Percentiles rank a stretch among this genome's conserved stretches.
phyloP scores from a whole-genome alignment of 2,329 filamentous ascomycete species.

The Akanthomyces lecanii region DNA sequence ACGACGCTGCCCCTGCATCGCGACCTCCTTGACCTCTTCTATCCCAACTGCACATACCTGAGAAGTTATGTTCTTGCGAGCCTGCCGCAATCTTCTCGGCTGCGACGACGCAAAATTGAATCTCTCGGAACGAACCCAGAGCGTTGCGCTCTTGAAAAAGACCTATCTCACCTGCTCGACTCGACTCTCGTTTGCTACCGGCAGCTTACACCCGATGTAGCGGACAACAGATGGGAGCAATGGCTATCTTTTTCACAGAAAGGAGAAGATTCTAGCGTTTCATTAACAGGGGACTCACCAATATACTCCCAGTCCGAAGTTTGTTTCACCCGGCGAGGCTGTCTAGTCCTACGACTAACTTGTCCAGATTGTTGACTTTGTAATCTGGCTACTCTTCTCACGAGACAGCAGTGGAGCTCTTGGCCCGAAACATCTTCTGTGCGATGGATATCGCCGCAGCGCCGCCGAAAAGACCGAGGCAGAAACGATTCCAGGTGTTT shows the following conservation, averaged over 20 bases:
- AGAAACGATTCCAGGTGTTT: conserved; percentile 60
- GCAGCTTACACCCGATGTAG: conserved; percentile 22
- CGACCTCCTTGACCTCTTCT: conserved; percentile 65
- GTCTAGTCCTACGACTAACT: conserved; percentile 18
- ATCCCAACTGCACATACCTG: conserved; percentile 60
- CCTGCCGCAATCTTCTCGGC: conserved; percentile 63
- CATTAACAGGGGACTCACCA: conserved; percentile 45
- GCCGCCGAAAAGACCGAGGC: conserved; percentile 27
- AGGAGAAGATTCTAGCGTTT: conserved; percentile 55
- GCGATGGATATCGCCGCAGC: conserved; percentile 70
- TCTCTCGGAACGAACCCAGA: conserved; percentile 35
- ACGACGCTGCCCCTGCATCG: conserved; percentile 39
- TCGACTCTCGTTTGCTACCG: conserved; percentile 59
- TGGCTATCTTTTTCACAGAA: conserved; percentile 60
- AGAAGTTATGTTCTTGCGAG: conserved; percentile 65
- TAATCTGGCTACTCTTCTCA: conserved; percentile 72
- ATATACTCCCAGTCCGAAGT: conserved; percentile 62
- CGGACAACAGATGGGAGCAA: conserved; percentile 42
- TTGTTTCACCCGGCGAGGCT: conserved; percentile 22
- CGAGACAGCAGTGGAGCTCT: conserved; percentile 40
- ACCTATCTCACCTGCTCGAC: conserved; percentile 60
- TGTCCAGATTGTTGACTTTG: conserved; percentile 69
- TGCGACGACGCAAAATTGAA: conserved; percentile 54
- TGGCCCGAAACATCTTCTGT: conserved; percentile 70
- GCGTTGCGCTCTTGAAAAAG: conserved; percentile 32